These are phyloP conservation scores for Globisporangium cystogenes DNA, from an alignment of 352 stramenopile genomes.

Conservation along the genomic window DNA sequence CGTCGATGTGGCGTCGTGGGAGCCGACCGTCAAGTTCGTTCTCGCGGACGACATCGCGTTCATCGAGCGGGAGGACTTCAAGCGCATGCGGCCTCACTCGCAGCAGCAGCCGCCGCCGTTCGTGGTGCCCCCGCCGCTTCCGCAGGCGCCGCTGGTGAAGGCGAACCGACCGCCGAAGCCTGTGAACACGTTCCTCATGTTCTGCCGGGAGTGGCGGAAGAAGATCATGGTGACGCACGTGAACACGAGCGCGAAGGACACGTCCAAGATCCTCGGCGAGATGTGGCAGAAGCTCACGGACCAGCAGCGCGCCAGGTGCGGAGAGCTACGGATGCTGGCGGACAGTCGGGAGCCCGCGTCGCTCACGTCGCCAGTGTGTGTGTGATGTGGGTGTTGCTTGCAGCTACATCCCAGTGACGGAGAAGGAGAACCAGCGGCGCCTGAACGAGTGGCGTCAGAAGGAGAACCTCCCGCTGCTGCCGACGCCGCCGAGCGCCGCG, in stretches of 20 bases:
- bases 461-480: conserved; percentile 44
- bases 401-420: conserved; percentile 70
- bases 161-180: conserved; percentile 74
- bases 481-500: neutral
- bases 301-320: conserved; percentile 58
- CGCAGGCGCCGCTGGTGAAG: conserved; percentile 22
- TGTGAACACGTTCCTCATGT: conserved; percentile 85
- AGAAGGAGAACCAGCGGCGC: conserved; percentile 68
- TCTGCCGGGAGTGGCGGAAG: conserved; percentile 75
- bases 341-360: too few relatives aligned
- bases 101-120: conserved; percentile 27
- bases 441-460: conserved; percentile 77
- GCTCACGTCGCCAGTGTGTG: neutral
- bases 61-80: conserved; percentile 74
- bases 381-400: neutral
- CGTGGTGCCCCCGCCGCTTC: conserved; percentile 19
- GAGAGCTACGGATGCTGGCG: too few relatives aligned
- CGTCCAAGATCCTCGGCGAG: conserved; percentile 76
- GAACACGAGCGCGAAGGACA: conserved; percentile 71
- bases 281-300: conserved; percentile 85
- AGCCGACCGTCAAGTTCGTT: conserved; percentile 70
- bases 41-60: conserved; percentile 67
- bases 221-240: conserved; percentile 75
- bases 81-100: conserved; percentile 65
- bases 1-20: conserved; percentile 52